phyloP scores from a whole-genome alignment of 345 rosid species.

The Populus euphratica region DNA sequence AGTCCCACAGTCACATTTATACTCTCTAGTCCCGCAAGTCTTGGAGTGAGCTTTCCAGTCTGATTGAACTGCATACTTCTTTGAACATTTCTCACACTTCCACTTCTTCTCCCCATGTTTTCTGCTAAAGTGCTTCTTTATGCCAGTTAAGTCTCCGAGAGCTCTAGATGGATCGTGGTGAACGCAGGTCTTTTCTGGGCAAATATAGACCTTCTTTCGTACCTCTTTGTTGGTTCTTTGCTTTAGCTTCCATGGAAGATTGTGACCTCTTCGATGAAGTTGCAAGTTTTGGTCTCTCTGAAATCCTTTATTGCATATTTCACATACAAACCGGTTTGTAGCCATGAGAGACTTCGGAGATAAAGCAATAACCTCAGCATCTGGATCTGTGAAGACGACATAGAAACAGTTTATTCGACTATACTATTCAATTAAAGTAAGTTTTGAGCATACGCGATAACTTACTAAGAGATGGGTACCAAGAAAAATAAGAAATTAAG shows the following conservation, averaged over 20 bases:
- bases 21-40: slow-evolving; percentile 94
- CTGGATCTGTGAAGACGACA: slow-evolving; percentile 60
- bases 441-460: not conserved
- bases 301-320: slow-evolving; percentile 95
- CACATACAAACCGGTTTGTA: slow-evolving; percentile 81
- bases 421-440: not conserved
- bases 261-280: slow-evolving; percentile 93
- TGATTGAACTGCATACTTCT: slow-evolving; percentile 93
- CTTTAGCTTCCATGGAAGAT: slow-evolving; percentile 91
- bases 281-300: slow-evolving; percentile 96
- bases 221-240: slow-evolving; percentile 71
- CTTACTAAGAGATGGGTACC: not conserved
- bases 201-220: slow-evolving; percentile 72
- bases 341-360: slow-evolving; percentile 94
- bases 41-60: slow-evolving; percentile 98
- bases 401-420: not conserved
- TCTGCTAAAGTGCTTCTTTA: slow-evolving; percentile 87
- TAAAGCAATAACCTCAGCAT: slow-evolving; percentile 91
- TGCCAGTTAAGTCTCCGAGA: slow-evolving; percentile 92
- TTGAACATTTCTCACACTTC: slow-evolving; percentile 95
- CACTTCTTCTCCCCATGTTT: slow-evolving; percentile 97
- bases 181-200: slow-evolving; percentile 89
- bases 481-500: not conserved
- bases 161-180: slow-evolving; percentile 87
- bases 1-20: slow-evolving; percentile 93